Conservation (phyloP, 2,329 filamentous ascomycete species). For the Apiospora pterosperma region DNA sequence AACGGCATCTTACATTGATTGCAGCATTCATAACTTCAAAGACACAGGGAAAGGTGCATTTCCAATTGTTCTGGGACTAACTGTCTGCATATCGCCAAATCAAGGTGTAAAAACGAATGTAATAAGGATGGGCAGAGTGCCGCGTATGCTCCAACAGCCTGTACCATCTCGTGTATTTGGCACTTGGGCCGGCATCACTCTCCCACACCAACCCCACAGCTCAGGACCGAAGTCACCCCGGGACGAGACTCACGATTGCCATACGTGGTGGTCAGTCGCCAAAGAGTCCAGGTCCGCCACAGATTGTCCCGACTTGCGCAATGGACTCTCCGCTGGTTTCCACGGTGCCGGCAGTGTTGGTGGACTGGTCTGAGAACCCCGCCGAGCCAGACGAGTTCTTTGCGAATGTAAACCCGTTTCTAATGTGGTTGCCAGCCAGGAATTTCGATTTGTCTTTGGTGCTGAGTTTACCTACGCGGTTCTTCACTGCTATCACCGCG, state of each 20-base stretch:
- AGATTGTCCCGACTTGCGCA: constrained; percentile 1
- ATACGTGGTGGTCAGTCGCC: neutral
- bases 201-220: no score
- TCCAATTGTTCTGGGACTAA: no score
- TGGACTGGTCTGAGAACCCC: neutral
- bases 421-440: neutral
- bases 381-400: neutral
- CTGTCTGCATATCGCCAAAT: no score
- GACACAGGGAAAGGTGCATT: no score
- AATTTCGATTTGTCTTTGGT: neutral
- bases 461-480: neutral
- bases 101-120: no score
- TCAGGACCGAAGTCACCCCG: no score
- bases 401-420: neutral
- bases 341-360: neutral
- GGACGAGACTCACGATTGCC: no score
- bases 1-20: no score
- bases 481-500: neutral
- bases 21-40: no score
- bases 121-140: no score
- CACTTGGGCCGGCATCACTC: neutral
- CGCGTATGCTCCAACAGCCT: no score
- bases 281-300: constrained; percentile 3
- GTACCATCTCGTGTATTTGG: no score
- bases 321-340: neutral